These are phyloP conservation scores for Chalciporus chontae DNA, from an alignment of 768 basidiomycete species.

Conservation along the genomic window DNA sequence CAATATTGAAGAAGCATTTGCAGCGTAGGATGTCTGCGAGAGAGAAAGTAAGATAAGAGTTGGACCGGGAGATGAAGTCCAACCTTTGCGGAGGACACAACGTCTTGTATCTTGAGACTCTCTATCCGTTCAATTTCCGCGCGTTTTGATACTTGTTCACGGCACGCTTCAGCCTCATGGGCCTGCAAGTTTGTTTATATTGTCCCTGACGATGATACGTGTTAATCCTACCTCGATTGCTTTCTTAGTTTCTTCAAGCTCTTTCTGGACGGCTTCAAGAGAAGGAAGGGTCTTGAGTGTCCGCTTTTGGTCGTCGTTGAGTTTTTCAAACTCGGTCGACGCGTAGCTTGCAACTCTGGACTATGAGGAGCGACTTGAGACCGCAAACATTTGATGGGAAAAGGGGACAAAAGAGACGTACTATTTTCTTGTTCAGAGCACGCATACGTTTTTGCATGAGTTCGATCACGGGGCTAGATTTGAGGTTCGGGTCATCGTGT, in stretches of 20 bases:
- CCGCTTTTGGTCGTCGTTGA: conserved; percentile 87
- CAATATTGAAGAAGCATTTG: conserved; percentile 50
- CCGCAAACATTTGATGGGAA: conserved; percentile 1
- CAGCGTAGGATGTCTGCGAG: conserved; percentile 40
- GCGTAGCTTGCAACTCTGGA: conserved; percentile 71
- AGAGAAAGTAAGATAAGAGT: neutral
- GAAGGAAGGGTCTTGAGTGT: conserved; percentile 67
- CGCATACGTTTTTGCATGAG: conserved; percentile 78
- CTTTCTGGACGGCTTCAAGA: conserved; percentile 76
- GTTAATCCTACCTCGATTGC: conserved; percentile 65
- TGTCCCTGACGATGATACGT: neutral
- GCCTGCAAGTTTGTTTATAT: conserved; percentile 35
- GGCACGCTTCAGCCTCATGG: conserved; percentile 60
- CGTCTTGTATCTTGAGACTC: conserved; percentile 50
- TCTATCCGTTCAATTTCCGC: conserved; percentile 55
- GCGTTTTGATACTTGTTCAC: conserved; percentile 52
- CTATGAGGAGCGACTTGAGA: conserved; percentile 37
- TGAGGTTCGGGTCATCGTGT: conserved; percentile 44
- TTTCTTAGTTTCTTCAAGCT: conserved; percentile 81
- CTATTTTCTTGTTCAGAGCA: conserved; percentile 79
- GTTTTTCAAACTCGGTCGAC: conserved; percentile 59
- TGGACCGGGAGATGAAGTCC: conserved; percentile 6
- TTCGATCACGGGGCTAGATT: conserved; percentile 70
- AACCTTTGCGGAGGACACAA: conserved; percentile 61
- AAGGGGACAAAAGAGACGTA: conserved; percentile 35